phyloP scores from a whole-genome alignment of 2,329 filamentous ascomycete species.

The Intubia oerlemansii region DNA sequence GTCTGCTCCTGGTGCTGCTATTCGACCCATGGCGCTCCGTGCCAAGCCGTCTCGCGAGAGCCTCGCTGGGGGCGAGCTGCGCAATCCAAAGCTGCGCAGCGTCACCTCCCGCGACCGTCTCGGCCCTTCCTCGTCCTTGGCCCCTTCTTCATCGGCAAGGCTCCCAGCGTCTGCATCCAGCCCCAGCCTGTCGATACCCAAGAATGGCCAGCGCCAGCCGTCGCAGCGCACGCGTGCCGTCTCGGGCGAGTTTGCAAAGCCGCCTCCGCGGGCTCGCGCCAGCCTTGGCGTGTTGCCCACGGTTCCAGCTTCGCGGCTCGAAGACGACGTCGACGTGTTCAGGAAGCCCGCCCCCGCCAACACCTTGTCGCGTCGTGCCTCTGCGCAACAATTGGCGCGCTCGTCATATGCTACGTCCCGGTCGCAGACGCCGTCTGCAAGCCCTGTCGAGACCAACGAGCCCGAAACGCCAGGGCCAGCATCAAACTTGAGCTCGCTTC shows the following conservation, averaged over 20 bases:
- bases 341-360: slow-evolving; percentile 4
- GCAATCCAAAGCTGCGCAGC: slow-evolving; percentile 19
- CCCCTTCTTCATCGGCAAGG: not conserved
- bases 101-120: slow-evolving; percentile 20
- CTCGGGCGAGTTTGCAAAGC: slow-evolving; percentile 7
- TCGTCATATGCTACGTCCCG: too few relatives aligned
- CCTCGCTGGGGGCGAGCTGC: slow-evolving; percentile 12
- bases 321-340: slow-evolving; percentile 3
- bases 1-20: not conserved
- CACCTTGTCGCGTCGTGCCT: slow-evolving; percentile 5
- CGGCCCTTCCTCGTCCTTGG: slow-evolving; percentile 3
- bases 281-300: slow-evolving; percentile 1
- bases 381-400: slow-evolving; percentile 4
- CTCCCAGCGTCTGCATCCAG: not conserved
- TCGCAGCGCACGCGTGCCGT: slow-evolving; percentile 7
- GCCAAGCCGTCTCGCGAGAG: slow-evolving; percentile 8
- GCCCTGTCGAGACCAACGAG: too few relatives aligned
- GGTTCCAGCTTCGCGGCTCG: not conserved
- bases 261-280: not conserved
- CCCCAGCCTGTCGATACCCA: slow-evolving; percentile 2
- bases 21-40: slow-evolving; percentile 4
- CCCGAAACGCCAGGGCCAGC: too few relatives aligned
- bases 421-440: too few relatives aligned
- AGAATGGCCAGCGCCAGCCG: slow-evolving; percentile 2
- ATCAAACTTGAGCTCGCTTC: too few relatives aligned